These are phyloP conservation scores for Leishmania gerbilli DNA, from an alignment of 208 protist species.

Conservation along the genomic window DNA sequence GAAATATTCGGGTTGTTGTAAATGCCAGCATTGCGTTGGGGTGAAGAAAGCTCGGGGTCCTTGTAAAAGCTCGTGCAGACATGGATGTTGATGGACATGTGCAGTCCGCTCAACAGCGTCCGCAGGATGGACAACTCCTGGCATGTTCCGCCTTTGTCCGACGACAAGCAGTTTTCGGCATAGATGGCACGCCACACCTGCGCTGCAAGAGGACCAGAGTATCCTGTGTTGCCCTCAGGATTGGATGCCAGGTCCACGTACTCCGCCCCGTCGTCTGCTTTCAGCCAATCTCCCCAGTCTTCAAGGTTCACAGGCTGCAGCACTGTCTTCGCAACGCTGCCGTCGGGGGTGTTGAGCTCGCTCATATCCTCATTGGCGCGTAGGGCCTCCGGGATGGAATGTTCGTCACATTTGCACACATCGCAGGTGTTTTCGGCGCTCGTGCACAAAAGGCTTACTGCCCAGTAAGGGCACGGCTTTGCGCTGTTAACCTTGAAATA, in stretches of 20 bases:
- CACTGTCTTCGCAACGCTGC: constrained; percentile 27
- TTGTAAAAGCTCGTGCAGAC: constrained; percentile 86
- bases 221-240: constrained; percentile 89
- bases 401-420: constrained; percentile 82
- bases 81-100: constrained; percentile 89
- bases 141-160: constrained; percentile 35
- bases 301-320: constrained; percentile 50
- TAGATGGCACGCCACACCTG: constrained; percentile 88
- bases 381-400: constrained; percentile 66
- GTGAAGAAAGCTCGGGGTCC: constrained; percentile 60
- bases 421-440: constrained; percentile 74
- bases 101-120: constrained; percentile 85
- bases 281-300: constrained; percentile 53
- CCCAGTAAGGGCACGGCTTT: constrained; percentile 88
- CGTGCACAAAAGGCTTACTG: constrained; percentile 76
- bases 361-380: constrained; percentile 76
- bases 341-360: constrained; percentile 48
- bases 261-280: constrained; percentile 41
- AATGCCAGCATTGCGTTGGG: constrained; percentile 47
- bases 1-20: constrained; percentile 83
- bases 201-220: constrained; percentile 66
- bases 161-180: constrained; percentile 77
- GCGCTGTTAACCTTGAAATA: constrained; percentile 90
- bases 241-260: constrained; percentile 88
- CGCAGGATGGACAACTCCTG: constrained; percentile 62